Evolutionary conservation across 176 grass and related monocot genomes (phyloP).

Genomic region (Zoysia pacifica): DNA sequence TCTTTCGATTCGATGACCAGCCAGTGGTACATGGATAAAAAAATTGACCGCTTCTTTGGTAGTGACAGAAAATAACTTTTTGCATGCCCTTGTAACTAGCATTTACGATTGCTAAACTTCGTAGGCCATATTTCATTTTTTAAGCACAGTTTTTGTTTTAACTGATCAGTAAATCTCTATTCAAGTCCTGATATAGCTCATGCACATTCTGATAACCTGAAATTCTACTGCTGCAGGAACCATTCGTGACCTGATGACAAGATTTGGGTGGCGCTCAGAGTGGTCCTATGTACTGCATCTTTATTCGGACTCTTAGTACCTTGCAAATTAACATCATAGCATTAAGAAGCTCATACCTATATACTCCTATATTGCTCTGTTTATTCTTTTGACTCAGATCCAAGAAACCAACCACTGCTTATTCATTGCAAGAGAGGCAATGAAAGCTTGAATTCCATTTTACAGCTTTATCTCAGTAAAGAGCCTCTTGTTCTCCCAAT

Average conservation of each 20-base stretch:
- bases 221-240: slow-evolving; percentile 54
- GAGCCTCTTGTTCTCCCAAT: not conserved
- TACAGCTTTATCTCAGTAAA: not conserved
- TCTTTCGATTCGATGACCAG: not conserved
- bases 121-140: not conserved
- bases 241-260: slow-evolving; percentile 57
- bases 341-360: not conserved
- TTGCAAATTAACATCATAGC: slow-evolving; percentile 17
- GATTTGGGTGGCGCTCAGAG: slow-evolving; percentile 71
- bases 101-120: not conserved
- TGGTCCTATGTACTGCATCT: slow-evolving; percentile 63
- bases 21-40: slow-evolving; percentile 2
- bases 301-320: not conserved
- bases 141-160: not conserved
- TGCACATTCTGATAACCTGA: slow-evolving; percentile 26
- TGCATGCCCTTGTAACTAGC: not conserved
- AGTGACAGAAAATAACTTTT: slow-evolving; percentile 4
- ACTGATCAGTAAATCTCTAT: not conserved
- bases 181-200: not conserved
- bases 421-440: slow-evolving; percentile 89
- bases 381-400: slow-evolving; percentile 42
- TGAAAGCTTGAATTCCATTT: slow-evolving; percentile 28
- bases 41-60: slow-evolving; percentile 6
- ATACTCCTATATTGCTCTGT: slow-evolving; percentile 7
- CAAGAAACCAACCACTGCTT: slow-evolving; percentile 70